phyloP scores from a whole-genome alignment of 805 yeast species.

The Candida sanyiensis region DNA sequence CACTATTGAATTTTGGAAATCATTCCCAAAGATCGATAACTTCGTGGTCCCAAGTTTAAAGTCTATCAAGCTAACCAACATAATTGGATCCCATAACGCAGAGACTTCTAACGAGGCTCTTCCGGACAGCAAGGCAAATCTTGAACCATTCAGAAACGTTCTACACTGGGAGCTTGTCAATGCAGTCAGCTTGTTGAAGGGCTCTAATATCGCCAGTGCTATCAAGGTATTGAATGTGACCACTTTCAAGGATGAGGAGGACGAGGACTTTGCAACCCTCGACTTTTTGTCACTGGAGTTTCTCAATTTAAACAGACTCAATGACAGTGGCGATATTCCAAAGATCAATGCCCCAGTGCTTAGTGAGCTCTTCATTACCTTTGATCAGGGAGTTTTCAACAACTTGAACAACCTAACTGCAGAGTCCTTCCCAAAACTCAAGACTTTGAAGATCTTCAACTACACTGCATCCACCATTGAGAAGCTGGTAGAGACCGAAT shows the following conservation, averaged over 20 bases:
- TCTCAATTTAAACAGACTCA: slow-evolving; percentile 7
- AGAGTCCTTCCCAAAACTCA: slow-evolving; percentile 1
- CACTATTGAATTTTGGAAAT: slow-evolving; percentile 10
- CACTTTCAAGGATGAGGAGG: slow-evolving; percentile 8
- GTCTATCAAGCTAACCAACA: slow-evolving; percentile 8
- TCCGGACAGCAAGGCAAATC: background rate
- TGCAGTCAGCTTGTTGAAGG: slow-evolving; percentile 1
- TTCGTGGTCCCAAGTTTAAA: slow-evolving; percentile 7
- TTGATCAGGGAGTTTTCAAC: slow-evolving; percentile 1
- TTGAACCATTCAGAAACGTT: slow-evolving; percentile 4
- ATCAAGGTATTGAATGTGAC: slow-evolving; percentile 6
- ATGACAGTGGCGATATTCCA: slow-evolving; percentile 7
- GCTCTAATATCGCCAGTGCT: background rate
- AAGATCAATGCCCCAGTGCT: slow-evolving; percentile 4
- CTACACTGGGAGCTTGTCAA: slow-evolving; percentile 10
- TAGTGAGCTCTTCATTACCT: slow-evolving; percentile 3
- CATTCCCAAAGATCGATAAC: slow-evolving; percentile 3
- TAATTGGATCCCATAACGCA: slow-evolving; percentile 5
- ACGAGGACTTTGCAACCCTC: background rate
- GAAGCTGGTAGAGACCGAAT: background rate
- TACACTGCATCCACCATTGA: background rate
- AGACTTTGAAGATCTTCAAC: slow-evolving; percentile 2
- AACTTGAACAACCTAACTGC: slow-evolving; percentile 1
- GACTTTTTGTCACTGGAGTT: slow-evolving; percentile 1
- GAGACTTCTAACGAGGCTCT: background rate